Conservation (phyloP, 257 asterid genomes). For the Gentiana straminea region DNA sequence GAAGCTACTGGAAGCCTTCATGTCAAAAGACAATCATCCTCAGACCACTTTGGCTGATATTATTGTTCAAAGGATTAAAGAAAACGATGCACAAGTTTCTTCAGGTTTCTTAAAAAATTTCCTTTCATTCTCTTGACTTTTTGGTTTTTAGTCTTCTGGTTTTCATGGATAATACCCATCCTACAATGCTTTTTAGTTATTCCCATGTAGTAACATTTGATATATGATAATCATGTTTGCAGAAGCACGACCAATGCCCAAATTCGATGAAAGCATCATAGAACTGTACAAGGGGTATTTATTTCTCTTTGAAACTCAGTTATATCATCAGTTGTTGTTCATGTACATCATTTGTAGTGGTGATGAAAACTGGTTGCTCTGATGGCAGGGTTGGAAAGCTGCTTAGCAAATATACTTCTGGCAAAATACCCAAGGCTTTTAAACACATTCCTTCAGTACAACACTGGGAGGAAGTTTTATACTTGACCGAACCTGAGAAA, state of each 20-base stretch:
- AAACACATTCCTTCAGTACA: constrained; percentile 70
- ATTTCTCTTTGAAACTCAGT: background rate
- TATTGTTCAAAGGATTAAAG: constrained; percentile 56
- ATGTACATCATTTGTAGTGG: no score
- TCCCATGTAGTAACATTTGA: background rate
- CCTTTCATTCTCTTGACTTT: background rate
- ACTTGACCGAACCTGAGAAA: constrained; percentile 79
- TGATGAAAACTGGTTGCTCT: no score
- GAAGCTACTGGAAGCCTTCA: constrained; percentile 57
- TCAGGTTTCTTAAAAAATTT: constrained; percentile 36
- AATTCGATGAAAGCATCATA: constrained; percentile 62
- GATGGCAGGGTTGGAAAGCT: constrained; percentile 65
- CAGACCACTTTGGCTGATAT: constrained; percentile 80
- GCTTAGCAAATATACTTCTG: constrained; percentile 70
- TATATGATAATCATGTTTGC: constrained; percentile 15
- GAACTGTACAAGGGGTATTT: constrained; percentile 82
- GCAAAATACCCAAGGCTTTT: constrained; percentile 87
- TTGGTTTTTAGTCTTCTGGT: background rate
- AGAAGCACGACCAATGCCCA: constrained; percentile 55
- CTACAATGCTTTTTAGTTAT: background rate
- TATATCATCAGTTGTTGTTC: no score
- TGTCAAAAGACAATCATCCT: constrained; percentile 48
- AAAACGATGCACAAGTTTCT: constrained; percentile 69
- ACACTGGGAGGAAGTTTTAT: constrained; percentile 77
- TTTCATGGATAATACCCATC: background rate